These are phyloP conservation scores for Pichia pseudocactophila DNA, from an alignment of 805 yeast genomes.

Conservation along the genomic window DNA sequence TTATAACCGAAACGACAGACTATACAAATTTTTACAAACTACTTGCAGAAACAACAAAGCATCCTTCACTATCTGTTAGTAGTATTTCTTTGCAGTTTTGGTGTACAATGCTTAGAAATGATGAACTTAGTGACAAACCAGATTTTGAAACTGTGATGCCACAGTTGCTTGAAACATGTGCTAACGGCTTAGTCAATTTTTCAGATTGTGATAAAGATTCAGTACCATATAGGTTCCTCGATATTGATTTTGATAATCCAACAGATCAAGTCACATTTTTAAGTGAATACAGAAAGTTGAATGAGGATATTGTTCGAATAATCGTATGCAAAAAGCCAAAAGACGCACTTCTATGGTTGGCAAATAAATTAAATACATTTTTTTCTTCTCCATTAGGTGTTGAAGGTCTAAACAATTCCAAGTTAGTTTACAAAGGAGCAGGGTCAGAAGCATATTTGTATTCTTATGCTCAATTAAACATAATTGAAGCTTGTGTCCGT, in stretches of 20 bases:
- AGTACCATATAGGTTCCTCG: conserved; percentile 55
- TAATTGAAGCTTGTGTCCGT: conserved; percentile 82
- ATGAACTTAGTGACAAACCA: conserved; percentile 53
- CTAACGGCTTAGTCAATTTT: conserved; percentile 71
- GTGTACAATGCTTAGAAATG: conserved; percentile 82
- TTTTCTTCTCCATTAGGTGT: conserved; percentile 65
- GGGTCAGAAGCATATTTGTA: conserved; percentile 59
- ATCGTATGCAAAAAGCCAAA: conserved; percentile 80
- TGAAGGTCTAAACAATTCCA: conserved; percentile 46
- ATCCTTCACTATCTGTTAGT: conserved; percentile 80
- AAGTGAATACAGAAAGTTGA: conserved; percentile 68
- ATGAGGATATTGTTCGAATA: conserved; percentile 85
- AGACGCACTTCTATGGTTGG: conserved; percentile 76
- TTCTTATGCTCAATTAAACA: conserved; percentile 74
- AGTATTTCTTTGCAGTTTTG: conserved; percentile 90
- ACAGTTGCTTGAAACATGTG: conserved; percentile 62
- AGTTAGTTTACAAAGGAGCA: conserved; percentile 47
- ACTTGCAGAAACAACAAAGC: conserved; percentile 72
- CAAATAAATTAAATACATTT: conserved; percentile 58
- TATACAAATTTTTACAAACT: conserved; percentile 60
- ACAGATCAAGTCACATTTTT: conserved; percentile 74
- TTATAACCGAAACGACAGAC: conserved; percentile 44
- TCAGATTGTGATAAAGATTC: conserved; percentile 58
- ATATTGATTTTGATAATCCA: conserved; percentile 80
- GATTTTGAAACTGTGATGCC: conserved; percentile 52